Conservation (phyloP, 352 stramenopile species). For the Globisporangium cederbergense region DNA sequence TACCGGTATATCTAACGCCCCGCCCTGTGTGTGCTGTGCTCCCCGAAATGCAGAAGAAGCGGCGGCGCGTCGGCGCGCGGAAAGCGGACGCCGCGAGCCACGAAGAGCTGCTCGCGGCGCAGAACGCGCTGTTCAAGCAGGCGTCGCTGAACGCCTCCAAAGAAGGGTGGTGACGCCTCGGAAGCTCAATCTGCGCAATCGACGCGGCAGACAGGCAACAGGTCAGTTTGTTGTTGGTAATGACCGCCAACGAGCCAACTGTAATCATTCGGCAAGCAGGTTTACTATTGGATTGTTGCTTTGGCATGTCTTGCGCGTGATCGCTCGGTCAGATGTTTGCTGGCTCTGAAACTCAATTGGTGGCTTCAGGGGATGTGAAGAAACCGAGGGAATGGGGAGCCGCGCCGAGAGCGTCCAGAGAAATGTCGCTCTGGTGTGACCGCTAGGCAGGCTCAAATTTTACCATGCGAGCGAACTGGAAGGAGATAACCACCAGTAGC, state of each 20-base stretch:
- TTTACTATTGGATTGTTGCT: not conserved
- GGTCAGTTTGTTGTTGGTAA: not conserved
- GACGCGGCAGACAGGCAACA: not conserved
- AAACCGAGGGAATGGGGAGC: not conserved
- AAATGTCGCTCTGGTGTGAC: not conserved
- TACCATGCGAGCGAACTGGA: no score
- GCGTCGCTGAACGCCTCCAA: slow-evolving; percentile 51
- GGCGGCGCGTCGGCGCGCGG: slow-evolving; percentile 32
- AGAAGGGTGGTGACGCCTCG: slow-evolving; percentile 50
- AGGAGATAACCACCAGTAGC: no score
- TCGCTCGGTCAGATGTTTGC: not conserved
- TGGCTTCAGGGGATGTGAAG: not conserved
- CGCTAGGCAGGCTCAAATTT: not conserved
- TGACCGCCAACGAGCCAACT: not conserved
- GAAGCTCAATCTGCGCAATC: slow-evolving; percentile 6
- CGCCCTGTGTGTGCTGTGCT: no score
- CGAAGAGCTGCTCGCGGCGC: slow-evolving; percentile 64
- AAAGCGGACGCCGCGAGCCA: slow-evolving; percentile 37
- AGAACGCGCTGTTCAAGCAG: slow-evolving; percentile 72
- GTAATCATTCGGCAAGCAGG: not conserved
- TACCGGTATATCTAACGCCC: no score
- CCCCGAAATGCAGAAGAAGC: slow-evolving; percentile 28
- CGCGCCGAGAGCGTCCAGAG: not conserved
- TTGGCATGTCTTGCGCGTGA: not conserved
- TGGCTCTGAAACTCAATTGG: not conserved